Evolutionary conservation across 1,284 basidiomycete species (phyloP).

Genomic region (Cutaneotrichosporon mucoides): DNA sequence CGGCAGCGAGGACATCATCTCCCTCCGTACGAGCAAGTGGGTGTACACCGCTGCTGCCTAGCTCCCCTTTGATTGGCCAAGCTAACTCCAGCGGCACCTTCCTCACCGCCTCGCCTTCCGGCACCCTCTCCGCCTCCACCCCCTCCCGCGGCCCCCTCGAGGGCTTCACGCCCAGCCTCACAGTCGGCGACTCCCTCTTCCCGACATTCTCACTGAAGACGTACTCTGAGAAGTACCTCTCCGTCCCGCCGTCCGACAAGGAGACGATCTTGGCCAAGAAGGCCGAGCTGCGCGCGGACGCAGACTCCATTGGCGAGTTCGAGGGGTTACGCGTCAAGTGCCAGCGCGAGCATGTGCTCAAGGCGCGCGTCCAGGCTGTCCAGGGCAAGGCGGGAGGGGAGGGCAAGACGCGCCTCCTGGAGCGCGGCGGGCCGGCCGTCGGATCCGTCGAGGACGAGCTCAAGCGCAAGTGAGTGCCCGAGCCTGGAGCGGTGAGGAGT

Average conservation of each 20-base stretch:
- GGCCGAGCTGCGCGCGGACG: conserved; percentile 72
- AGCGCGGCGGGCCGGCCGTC: conserved; percentile 48
- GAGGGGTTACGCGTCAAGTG: conserved; percentile 85
- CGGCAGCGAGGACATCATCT: conserved; percentile 51
- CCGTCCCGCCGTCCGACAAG: conserved; percentile 20
- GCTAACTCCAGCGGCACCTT: conserved; percentile 41
- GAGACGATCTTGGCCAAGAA: conserved; percentile 32
- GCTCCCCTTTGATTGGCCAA: too few species aligned
- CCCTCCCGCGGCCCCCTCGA: conserved; percentile 49
- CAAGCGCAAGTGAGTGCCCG: conserved; percentile 45
- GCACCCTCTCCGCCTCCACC: conserved; percentile 39
- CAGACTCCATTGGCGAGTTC: conserved; percentile 74
- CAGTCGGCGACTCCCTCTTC: conserved; percentile 25
- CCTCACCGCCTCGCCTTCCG: conserved; percentile 45
- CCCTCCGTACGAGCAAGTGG: conserved; percentile 47
- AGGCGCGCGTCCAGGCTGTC: conserved; percentile 56
- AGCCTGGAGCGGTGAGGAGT: not conserved
- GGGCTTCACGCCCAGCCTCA: conserved; percentile 36
- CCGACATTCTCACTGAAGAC: conserved; percentile 31
- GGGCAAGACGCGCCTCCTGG: conserved; percentile 55
- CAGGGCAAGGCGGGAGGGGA: conserved; percentile 40
- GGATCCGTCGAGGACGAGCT: conserved; percentile 52
- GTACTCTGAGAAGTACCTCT: conserved; percentile 37
- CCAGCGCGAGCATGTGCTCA: conserved; percentile 82
- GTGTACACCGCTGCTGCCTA: conserved; percentile 13